Conservation (phyloP, 208 protist species). For the Tritrichomonas foetus region DNA sequence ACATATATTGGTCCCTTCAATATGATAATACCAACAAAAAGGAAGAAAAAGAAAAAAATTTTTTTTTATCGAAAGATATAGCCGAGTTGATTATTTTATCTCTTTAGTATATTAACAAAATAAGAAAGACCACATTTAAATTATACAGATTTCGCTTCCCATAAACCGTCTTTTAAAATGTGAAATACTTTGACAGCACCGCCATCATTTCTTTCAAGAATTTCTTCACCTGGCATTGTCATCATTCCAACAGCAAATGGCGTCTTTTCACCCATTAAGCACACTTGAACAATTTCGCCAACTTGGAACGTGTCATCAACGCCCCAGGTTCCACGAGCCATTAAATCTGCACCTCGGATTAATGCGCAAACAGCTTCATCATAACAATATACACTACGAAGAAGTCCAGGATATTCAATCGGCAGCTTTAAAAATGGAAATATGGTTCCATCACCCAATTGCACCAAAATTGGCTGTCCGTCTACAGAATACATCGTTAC, state of each 20-base stretch:
- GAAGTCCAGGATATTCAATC: not conserved
- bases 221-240: not conserved
- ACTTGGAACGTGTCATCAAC: not conserved
- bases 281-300: conserved; percentile 21
- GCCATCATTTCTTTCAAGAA: not conserved
- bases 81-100: too few species aligned
- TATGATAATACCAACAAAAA: too few species aligned
- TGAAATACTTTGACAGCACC: not conserved
- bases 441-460: not conserved
- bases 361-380: not conserved
- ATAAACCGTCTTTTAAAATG: not conserved
- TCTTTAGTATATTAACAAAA: too few species aligned
- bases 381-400: not conserved
- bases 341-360: not conserved
- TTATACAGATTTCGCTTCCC: too few species aligned
- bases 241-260: conserved; percentile 23
- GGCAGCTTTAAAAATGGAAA: not conserved
- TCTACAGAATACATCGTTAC: not conserved
- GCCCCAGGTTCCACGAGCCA: not conserved
- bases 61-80: too few species aligned
- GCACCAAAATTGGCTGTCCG: not conserved
- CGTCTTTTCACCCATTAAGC: not conserved
- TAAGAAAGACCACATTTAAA: too few species aligned
- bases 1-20: too few species aligned
- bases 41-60: too few species aligned